phyloP scores from a whole-genome alignment of 2,329 filamentous ascomycete species.

The Didymella sp. region DNA sequence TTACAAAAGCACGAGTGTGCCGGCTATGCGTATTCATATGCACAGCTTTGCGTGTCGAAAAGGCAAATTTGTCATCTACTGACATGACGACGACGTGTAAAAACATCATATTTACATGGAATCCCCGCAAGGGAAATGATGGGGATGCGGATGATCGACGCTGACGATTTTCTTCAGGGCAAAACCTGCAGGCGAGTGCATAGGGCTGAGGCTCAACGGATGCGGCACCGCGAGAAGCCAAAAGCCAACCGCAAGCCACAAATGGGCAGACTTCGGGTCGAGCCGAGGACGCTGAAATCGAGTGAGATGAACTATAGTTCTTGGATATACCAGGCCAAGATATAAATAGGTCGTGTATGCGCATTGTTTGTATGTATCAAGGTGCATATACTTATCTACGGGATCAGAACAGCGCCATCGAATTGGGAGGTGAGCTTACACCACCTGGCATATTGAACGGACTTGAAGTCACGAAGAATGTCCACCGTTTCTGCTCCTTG shows the following conservation, averaged over 20 bases:
- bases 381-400: background rate
- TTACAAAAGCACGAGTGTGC: background rate
- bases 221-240: conserved; percentile 6
- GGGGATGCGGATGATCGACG: conserved; percentile 21
- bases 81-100: background rate
- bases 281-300: conserved; percentile 8
- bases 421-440: conserved; percentile 44
- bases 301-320: conserved; percentile 1
- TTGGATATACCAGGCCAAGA: background rate
- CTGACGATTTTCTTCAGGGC: conserved; percentile 9
- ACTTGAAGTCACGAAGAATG: conserved; percentile 52
- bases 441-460: background rate
- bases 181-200: conserved; percentile 7
- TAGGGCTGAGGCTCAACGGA: conserved; percentile 13
- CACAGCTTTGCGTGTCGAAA: background rate
- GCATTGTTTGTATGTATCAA: too few relatives aligned
- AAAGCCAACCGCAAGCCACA: conserved; percentile 12
- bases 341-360: too few relatives aligned
- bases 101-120: conserved; percentile 1
- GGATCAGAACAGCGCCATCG: conserved; percentile 44
- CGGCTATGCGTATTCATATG: conserved; percentile 2
- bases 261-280: conserved; percentile 12
- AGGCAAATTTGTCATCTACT: background rate
- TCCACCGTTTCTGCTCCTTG: conserved; percentile 48
- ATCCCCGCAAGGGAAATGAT: conserved; percentile 10